phyloP scores from a whole-genome alignment of 2,329 filamentous ascomycete genomes.

The Stachybotrys chlorohalonatus region DNA sequence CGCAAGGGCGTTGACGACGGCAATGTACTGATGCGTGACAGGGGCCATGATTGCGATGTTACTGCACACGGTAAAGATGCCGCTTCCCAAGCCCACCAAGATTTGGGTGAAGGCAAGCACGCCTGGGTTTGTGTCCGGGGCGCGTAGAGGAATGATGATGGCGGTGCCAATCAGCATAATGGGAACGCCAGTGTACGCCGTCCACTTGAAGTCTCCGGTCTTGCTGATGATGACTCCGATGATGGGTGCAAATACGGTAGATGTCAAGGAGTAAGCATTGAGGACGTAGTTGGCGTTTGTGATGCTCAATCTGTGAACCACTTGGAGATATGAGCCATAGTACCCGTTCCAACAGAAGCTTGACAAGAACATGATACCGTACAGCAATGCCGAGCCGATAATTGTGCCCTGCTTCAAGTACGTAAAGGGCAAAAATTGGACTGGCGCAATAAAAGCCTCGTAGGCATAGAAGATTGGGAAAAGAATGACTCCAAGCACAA shows the following conservation, averaged over 20 bases:
- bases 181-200: slow-evolving; percentile 27
- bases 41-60: slow-evolving; percentile 48
- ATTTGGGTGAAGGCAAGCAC: slow-evolving; percentile 42
- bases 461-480: slow-evolving; percentile 39
- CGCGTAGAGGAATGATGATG: slow-evolving; percentile 16
- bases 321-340: slow-evolving; percentile 36
- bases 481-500: slow-evolving; percentile 36
- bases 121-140: slow-evolving; percentile 24
- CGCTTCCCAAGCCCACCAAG: slow-evolving; percentile 38
- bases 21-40: slow-evolving; percentile 40
- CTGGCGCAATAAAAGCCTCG: slow-evolving; percentile 44
- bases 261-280: slow-evolving; percentile 35
- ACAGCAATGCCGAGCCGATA: slow-evolving; percentile 30
- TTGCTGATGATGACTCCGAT: slow-evolving; percentile 33
- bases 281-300: slow-evolving; percentile 26
- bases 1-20: slow-evolving; percentile 34
- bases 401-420: slow-evolving; percentile 38
- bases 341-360: slow-evolving; percentile 35
- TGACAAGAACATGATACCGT: slow-evolving; percentile 25
- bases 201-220: slow-evolving; percentile 37
- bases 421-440: slow-evolving; percentile 43
- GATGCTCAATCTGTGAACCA: slow-evolving; percentile 27
- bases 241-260: slow-evolving; percentile 33
- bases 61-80: slow-evolving; percentile 40
- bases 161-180: slow-evolving; percentile 42